These are phyloP conservation scores for Talaromyces stipitatus DNA, from an alignment of 495 filamentous ascomycete species.

Conservation along the genomic window DNA sequence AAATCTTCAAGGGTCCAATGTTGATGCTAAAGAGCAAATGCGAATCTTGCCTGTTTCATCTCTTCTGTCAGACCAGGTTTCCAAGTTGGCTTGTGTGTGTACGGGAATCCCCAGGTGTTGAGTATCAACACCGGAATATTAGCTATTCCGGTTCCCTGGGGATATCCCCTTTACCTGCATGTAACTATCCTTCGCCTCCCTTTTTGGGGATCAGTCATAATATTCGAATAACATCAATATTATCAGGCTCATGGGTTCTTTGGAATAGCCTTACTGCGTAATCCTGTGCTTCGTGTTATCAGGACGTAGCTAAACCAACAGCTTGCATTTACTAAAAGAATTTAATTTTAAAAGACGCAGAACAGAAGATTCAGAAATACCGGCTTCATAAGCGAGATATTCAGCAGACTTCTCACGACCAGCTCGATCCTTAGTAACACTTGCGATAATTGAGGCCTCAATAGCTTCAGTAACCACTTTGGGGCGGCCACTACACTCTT, in stretches of 20 bases:
- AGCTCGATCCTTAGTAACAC: neutral
- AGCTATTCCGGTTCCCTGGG: too few relatives aligned
- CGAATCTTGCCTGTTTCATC: neutral
- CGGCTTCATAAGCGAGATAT: neutral
- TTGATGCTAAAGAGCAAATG: neutral
- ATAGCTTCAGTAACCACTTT: neutral
- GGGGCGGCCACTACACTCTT: too few relatives aligned
- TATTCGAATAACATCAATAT: too few relatives aligned
- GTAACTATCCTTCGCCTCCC: too few relatives aligned
- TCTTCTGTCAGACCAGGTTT: neutral
- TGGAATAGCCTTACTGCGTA: too few relatives aligned
- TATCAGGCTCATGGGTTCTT: too few relatives aligned
- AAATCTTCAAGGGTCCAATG: neutral
- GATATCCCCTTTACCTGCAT: too few relatives aligned
- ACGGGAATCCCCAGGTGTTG: too few relatives aligned
- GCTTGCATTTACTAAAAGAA: conserved; percentile 1
- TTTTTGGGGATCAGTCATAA: too few relatives aligned
- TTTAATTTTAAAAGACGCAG: neutral
- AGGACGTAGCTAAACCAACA: too few relatives aligned
- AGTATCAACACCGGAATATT: too few relatives aligned
- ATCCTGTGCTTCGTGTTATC: too few relatives aligned
- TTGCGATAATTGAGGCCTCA: neutral
- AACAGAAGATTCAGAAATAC: conserved; percentile 6
- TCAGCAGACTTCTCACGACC: neutral
- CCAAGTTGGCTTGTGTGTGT: neutral